Base-by-base conservation (phyloP, 805 yeast species). In the Candida parachauliodes region DNA sequence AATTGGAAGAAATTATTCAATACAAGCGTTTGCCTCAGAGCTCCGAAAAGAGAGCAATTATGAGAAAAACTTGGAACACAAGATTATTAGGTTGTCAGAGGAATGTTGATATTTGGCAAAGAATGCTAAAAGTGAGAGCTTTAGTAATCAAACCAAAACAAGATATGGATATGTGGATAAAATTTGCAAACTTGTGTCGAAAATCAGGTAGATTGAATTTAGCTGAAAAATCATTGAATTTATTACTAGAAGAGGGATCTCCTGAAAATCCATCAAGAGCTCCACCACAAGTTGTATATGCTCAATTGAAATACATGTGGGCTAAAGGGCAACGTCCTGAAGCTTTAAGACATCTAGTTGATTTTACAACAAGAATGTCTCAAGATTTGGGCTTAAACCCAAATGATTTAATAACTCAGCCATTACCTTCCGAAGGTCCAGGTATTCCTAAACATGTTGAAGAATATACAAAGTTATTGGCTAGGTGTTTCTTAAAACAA, bases 71-170 rank as follows among this genome's bases (percentile, higher is more conserved):
- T 0, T 94, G 98, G 98, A 88, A 86, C 54, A 85, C 86, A 36
- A 76, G 99, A 51, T 67, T 93, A 35, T 65, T 87, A 43, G 98
- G 98, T 1, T 88, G 97, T 54, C 98, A 93, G 62, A 75, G 93
- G 49, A 93, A 93, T 62, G 98, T 93, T 36, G 99, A 93, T 62
- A 88, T 89, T n/a, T 93, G 99, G 98, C 97, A 91, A 58, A 72
- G 97, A 53, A 82, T 93, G 79, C 72, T 93, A 43, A 86, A 89
- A 56, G 96, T 91, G 2, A 74, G 98, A 40, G 91, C 97, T 0
- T 70, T 93, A 32, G 98, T 93, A 10, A 85, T 93, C 31, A 83
- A 83, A 46, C 99, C 98, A 2, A 87, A 89, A 48, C 95, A 93
- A 52, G 97, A 93, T 55, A 84, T 89, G 93, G 93, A 86, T 37